Evolutionary conservation across 208 protist genomes (phyloP).

Genomic region (Trypanosoma boissoni): DNA sequence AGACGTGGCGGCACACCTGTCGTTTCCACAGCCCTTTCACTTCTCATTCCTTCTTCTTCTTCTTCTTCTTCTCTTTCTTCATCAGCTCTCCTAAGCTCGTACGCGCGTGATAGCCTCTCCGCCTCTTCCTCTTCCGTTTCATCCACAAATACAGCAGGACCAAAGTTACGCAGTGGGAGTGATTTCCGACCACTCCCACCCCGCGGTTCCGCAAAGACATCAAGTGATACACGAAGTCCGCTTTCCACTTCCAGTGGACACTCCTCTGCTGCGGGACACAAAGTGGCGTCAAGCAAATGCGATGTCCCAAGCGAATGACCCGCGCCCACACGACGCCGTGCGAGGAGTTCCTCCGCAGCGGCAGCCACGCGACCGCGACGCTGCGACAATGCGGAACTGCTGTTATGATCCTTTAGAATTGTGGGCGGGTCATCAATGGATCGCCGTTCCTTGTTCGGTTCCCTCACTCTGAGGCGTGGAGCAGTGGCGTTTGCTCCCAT

Average conservation of each 20-base stretch:
- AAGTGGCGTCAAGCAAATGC: slow-evolving; percentile 16
- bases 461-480: neutral
- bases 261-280: neutral
- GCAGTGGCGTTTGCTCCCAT: no score
- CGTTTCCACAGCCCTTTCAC: no score
- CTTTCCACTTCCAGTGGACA: slow-evolving; percentile 31
- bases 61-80: no score
- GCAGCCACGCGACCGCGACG: slow-evolving; percentile 14
- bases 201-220: slow-evolving; percentile 18
- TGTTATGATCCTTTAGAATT: neutral
- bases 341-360: slow-evolving; percentile 24
- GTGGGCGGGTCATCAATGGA: neutral
- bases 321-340: no score
- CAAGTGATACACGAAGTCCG: slow-evolving; percentile 25
- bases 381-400: neutral
- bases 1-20: slow-evolving; percentile 30
- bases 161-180: slow-evolving; percentile 40
- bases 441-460: neutral
- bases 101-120: no score
- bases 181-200: slow-evolving; percentile 14
- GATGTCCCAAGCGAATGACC: no score
- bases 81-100: no score
- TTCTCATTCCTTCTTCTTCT: no score
- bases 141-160: slow-evolving; percentile 12
- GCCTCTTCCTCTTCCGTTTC: no score